Conservation (phyloP, 148 eudicot genomes). For the Chenopodium quinoa region DNA sequence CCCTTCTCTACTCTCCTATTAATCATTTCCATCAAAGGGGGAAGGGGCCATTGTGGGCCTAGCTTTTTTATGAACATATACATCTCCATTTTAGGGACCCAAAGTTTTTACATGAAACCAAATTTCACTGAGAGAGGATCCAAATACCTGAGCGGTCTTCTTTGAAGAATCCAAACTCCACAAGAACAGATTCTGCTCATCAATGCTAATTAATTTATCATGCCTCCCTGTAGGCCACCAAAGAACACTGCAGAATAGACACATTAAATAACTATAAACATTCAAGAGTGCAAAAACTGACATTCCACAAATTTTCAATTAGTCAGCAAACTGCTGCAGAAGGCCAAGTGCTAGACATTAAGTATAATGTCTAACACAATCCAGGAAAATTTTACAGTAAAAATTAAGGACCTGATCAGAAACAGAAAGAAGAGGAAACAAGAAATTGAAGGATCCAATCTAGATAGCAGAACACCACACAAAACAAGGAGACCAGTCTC, state of each 20-base stretch:
- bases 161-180: slow-evolving; percentile 95
- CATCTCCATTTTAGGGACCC: background rate
- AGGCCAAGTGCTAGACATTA: slow-evolving; percentile 5
- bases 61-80: background rate
- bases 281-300: background rate
- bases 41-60: background rate
- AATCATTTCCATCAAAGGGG: background rate
- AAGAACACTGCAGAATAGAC: slow-evolving; percentile 57
- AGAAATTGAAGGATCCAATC: background rate
- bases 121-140: background rate
- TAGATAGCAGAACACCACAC: background rate
- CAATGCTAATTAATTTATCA: slow-evolving; percentile 86
- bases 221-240: slow-evolving; percentile 98
- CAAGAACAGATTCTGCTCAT: slow-evolving; percentile 81
- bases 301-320: background rate
- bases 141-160: slow-evolving; percentile 85
- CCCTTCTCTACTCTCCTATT: background rate
- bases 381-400: background rate
- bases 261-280: slow-evolving; percentile 14
- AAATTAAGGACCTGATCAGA: background rate
- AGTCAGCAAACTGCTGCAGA: background rate
- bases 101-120: background rate
- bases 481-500: background rate
- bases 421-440: background rate
- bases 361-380: background rate